Evolutionary conservation across 768 basidiomycete genomes (phyloP).

Genomic region (Amanita molliuscula): DNA sequence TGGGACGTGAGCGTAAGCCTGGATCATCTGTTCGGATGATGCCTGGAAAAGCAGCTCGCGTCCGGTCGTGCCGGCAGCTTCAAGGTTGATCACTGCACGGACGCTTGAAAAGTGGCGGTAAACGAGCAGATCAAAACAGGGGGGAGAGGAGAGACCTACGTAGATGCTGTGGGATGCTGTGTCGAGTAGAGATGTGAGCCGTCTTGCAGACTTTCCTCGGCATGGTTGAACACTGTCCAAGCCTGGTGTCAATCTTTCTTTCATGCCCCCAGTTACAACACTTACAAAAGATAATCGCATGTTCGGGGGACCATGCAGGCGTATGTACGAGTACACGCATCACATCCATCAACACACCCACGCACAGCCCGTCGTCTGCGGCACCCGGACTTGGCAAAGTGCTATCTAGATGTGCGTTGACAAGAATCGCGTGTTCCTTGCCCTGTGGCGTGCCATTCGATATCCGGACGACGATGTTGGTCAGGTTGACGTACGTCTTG

Average conservation of each 20-base stretch:
- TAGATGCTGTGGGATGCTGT: constrained; percentile 65
- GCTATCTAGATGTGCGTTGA: too few relatives aligned
- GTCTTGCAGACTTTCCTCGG: constrained; percentile 92
- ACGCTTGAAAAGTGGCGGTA: constrained; percentile 37
- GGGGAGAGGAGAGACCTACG: constrained; percentile 33
- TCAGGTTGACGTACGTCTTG: constrained; percentile 83
- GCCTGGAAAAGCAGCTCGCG: constrained; percentile 93
- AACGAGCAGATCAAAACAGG: neutral
- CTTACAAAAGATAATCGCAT: constrained; percentile 78
- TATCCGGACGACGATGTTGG: too few relatives aligned
- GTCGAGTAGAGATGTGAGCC: constrained; percentile 91
- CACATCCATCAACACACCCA: constrained; percentile 83
- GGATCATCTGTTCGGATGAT: constrained; percentile 90
- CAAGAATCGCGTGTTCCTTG: constrained; percentile 80
- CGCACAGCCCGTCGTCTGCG: too few relatives aligned
- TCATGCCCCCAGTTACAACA: constrained; percentile 2
- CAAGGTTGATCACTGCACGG: constrained; percentile 81
- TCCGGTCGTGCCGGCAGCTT: constrained; percentile 87
- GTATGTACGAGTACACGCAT: constrained; percentile 68
- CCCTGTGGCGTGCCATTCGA: too few relatives aligned
- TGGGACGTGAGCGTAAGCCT: constrained; percentile 79
- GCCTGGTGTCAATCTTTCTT: neutral
- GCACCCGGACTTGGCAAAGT: too few relatives aligned
- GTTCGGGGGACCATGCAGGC: constrained; percentile 59
- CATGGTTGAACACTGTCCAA: constrained; percentile 79